These are phyloP conservation scores for Albatrellus ellisii DNA, from an alignment of 768 basidiomycete genomes.

Conservation along the genomic window DNA sequence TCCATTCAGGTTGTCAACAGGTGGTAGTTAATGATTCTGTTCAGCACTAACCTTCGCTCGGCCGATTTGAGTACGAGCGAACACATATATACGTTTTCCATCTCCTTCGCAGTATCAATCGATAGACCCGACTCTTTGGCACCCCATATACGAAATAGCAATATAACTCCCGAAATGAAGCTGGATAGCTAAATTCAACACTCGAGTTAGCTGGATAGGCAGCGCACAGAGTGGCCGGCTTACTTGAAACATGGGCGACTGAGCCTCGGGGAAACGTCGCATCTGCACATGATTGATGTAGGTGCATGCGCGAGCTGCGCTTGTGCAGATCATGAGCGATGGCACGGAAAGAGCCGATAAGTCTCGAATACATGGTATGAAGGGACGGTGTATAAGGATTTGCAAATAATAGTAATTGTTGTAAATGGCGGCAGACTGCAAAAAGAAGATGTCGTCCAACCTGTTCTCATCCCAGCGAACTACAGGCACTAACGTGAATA, in stretches of 20 bases:
- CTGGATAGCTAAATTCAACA: constrained; percentile 17
- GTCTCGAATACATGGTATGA: constrained; percentile 26
- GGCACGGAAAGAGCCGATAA: constrained; percentile 25
- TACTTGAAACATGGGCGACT: not conserved
- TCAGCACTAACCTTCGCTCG: constrained; percentile 6
- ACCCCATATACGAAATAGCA: constrained; percentile 45
- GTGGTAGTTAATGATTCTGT: not conserved
- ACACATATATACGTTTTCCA: constrained; percentile 39
- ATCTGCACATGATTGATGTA: constrained; percentile 27
- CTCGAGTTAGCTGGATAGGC: constrained; percentile 4
- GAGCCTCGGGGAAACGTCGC: not conserved
- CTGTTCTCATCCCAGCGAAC: constrained; percentile 32
- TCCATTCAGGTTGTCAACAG: not conserved
- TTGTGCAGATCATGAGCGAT: constrained; percentile 39
- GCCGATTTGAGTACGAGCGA: constrained; percentile 19
- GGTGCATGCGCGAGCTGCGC: constrained; percentile 34
- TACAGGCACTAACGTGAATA: constrained; percentile 1
- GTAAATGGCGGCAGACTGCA: constrained; percentile 27
- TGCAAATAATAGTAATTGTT: constrained; percentile 28
- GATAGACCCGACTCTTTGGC: constrained; percentile 29
- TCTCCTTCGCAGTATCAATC: constrained; percentile 29
- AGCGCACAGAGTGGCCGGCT: constrained; percentile 11
- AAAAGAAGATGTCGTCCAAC: constrained; percentile 23
- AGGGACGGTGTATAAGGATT: constrained; percentile 37
- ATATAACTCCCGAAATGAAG: constrained; percentile 36